phyloP scores from a whole-genome alignment of 306 rosid genomes.

The Cucumis sativus region Cucumber_9930_V3 NC_026660.2:15468001-15468500 shows the following conservation, averaged over 20 bases:
- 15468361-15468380: constrained; percentile 24
- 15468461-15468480: background rate
- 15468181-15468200: background rate
- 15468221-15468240: constrained; percentile 12
- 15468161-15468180: constrained; percentile 59
- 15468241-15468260: constrained; percentile 36
- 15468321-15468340: constrained; percentile 26
- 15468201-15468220: background rate
- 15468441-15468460: constrained; percentile 43
- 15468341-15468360: constrained; percentile 27
- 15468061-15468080: background rate
- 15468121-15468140: constrained; percentile 57
- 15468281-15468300: constrained; percentile 61
- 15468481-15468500: background rate
- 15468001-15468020: constrained; percentile 20
- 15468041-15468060: background rate
- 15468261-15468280: constrained; percentile 63
- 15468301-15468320: constrained; percentile 32
- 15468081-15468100: constrained; percentile 51
- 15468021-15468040: background rate
- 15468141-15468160: constrained; percentile 35
- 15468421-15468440: constrained; percentile 20
- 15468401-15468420: constrained; percentile 42
- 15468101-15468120: constrained; percentile 90
- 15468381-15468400: constrained; percentile 23